Base-by-base conservation (phyloP, 306 rosid species). In the Geum urbanum region DNA sequence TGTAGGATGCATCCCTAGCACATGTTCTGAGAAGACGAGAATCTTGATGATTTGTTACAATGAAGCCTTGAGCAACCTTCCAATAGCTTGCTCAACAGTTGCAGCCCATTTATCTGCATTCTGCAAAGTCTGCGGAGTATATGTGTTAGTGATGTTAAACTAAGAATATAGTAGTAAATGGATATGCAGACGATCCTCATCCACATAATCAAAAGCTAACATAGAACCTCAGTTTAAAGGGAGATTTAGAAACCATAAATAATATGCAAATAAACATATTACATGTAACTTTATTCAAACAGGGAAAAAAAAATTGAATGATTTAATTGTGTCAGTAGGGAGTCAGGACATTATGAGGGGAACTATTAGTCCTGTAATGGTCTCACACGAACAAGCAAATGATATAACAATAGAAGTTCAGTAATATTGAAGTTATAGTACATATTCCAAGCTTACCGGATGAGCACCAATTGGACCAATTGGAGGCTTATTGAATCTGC, bases 401-500 rank as follows among this genome's bases (percentile, higher is more conserved):
- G 43, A 67, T 14, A 50, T 24, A 44, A 37, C 3, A 67, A 37
- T 50, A n/a, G 45, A 24, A 69, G 51, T 53, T 40, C 54, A 20
- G 13, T 19, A 54, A 16, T 19, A 19, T 7, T 55, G 66, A 9
- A 68, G 20, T 61, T 1, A 24, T 56, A 66, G 15, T n/a, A 24
- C 40, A 55, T 64, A 66, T 66, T 63, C 37, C 50, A 61, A 72
- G 82, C 80, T 62, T 50, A 84, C 98, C 98, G 90, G 61, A 78
- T 90, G 97, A 65, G 88, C 77, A 55, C 98, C 98, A 72, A 94
- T 85, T 65, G 96, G 98, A 77, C 98, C 97, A 81, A 94, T 85
- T 13, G 97, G 98, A 14, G 94, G 90, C 75, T 54, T 77, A 70
- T 77, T 82, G 80, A 92, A 94, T 76, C 80, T 90, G 53, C 11